Evolutionary conservation across 176 grass and related monocot genomes (phyloP).

Genomic region (Otatea glauca): DNA sequence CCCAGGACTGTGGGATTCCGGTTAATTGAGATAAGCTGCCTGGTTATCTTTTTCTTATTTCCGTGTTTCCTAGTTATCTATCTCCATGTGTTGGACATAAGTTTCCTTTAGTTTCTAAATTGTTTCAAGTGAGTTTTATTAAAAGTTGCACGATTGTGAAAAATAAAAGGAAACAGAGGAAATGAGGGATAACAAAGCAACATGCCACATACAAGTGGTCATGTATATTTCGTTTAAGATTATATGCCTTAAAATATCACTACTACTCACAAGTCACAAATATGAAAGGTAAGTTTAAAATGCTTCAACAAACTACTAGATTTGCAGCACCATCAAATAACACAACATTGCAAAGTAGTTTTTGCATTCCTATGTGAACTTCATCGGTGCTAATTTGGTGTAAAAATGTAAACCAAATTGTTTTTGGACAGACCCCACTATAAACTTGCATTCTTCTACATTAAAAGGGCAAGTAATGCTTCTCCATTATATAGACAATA

Average conservation of each 20-base stretch:
- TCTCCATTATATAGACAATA: conserved; percentile 2
- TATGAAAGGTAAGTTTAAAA: not conserved
- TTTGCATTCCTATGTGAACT: not conserved
- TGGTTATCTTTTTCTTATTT: not conserved
- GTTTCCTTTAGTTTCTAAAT: not conserved
- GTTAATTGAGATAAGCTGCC: not conserved
- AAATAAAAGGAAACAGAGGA: not conserved
- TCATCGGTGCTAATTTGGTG: not conserved
- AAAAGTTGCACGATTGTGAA: not conserved
- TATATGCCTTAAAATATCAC: not conserved
- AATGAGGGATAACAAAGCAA: not conserved
- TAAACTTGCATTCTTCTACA: not conserved
- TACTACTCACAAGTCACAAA: not conserved
- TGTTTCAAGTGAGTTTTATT: not conserved
- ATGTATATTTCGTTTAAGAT: not conserved
- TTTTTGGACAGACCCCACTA: not conserved
- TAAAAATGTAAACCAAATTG: not conserved
- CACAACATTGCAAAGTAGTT: not conserved
- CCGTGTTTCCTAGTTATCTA: too few relatives aligned
- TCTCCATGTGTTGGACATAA: not conserved
- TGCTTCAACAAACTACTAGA: not conserved
- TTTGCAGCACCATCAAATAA: not conserved
- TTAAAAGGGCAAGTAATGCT: not conserved
- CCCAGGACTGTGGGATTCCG: not conserved
- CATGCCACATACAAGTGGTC: not conserved